Base-by-base conservation (phyloP, 306 rosid genomes). In the Gleditsia sinensis region DNA sequence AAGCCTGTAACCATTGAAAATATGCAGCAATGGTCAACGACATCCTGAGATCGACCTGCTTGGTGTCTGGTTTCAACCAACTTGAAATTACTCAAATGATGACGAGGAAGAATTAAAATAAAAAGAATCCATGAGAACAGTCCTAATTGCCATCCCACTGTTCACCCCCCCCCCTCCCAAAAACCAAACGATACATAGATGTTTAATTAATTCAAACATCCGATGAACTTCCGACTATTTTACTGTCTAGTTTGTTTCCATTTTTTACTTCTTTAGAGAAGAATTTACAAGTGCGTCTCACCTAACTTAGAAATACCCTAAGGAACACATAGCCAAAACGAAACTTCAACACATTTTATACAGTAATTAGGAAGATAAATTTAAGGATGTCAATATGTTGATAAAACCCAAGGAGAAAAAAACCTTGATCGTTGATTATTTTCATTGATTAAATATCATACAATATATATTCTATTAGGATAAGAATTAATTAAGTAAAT, bases 31-130 rank as follows among this genome's bases (percentile, higher is more conserved):
- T n/a, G 48, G 67, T 40, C 65, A 77, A 69, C 56, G 33, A 50
- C 81, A 14, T 30, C 69, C 71, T 59, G 76, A 59, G 49, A 46
- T 39, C 62, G 32, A 62, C 54, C 64, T 59, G 63, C 75, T 24
- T 13, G 43, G 75, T 17, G 70, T 48, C 21, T 69, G 48, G 39
- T 56, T 51, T 60, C 65, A 10, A 60, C 55, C 33, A 16, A 25
- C n/a, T 20, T 27, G 19, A 0, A 8, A 28, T 16, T 40, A 46
- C 71, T 32, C 24, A 33, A 37, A 62, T 19, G 43, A 45, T 39
- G 64, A 46, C 39, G 0, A 36, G 36, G 27, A 37, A n/a, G 32
- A 49, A 33, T 32, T 57, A 23, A 34, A 16, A 49, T 17, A 0
- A 19, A 32, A 21, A 16, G 30, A 63, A 24, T 23, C 11, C 51